Conservation (phyloP, 1,284 basidiomycete species). For the Rhodotorula sp. region DNA sequence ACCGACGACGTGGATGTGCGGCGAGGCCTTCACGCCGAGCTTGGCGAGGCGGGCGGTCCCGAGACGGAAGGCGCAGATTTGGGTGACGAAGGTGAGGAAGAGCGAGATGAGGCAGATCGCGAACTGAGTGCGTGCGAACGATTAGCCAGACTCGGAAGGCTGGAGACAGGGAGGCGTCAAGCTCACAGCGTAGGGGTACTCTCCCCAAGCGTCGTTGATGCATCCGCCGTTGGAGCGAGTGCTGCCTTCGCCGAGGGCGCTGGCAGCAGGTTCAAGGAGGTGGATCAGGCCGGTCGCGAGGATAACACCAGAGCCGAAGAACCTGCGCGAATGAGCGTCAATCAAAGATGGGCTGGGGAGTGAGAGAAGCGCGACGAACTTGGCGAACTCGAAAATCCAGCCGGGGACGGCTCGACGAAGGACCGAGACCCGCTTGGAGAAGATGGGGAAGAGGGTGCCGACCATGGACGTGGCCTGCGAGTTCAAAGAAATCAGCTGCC, state of each 20-base stretch:
- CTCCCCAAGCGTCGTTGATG: slow-evolving; percentile 60
- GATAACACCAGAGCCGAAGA: slow-evolving; percentile 42
- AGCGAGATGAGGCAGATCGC: slow-evolving; percentile 72
- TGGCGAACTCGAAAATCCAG: slow-evolving; percentile 62
- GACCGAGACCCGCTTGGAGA: slow-evolving; percentile 60
- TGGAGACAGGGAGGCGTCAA: slow-evolving; percentile 12
- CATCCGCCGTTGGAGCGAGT: slow-evolving; percentile 57
- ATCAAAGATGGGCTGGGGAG: background rate
- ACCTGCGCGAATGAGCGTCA: background rate
- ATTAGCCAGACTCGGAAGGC: background rate
- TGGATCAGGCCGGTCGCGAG: slow-evolving; percentile 71
- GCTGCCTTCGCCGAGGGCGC: slow-evolving; percentile 68
- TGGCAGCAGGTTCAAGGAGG: slow-evolving; percentile 26
- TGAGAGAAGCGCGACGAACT: slow-evolving; percentile 58
- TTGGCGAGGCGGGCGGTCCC: slow-evolving; percentile 41
- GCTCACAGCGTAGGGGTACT: slow-evolving; percentile 35
- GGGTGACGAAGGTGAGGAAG: slow-evolving; percentile 78
- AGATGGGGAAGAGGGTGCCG: slow-evolving; percentile 79
- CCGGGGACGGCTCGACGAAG: slow-evolving; percentile 44
- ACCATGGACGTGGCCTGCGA: slow-evolving; percentile 34
- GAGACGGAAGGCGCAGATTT: slow-evolving; percentile 62
- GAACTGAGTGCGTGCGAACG: slow-evolving; percentile 59
- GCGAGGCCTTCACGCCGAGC: slow-evolving; percentile 27
- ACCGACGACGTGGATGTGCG: slow-evolving; percentile 27
- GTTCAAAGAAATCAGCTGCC: background rate